These are phyloP conservation scores for Plasmodium gaboni DNA, from an alignment of 169 alveolate species.

Conservation along the genomic window DNA sequence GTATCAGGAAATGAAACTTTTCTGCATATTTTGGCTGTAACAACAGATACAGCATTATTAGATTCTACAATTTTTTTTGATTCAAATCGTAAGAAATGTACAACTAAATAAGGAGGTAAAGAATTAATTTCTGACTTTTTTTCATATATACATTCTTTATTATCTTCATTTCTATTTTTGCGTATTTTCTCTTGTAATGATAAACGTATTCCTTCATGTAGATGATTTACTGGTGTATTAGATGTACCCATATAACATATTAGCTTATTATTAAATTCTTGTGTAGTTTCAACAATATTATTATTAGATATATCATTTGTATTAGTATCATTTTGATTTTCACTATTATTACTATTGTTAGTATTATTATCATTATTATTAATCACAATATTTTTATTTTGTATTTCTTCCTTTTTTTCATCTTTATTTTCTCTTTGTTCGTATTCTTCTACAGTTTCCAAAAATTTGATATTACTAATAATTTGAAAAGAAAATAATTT, in stretches of 20 bases:
- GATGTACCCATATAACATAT: conserved; percentile 91
- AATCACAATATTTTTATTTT: not conserved
- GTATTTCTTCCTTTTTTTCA: not conserved
- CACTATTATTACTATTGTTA: no score
- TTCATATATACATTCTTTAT: conserved; percentile 89
- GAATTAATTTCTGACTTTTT: conserved; percentile 89
- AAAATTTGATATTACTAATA: conserved; percentile 24
- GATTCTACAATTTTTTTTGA: conserved; percentile 92
- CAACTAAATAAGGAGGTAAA: conserved; percentile 94
- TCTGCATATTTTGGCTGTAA: conserved; percentile 95
- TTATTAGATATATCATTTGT: no score
- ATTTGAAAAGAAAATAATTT: conserved; percentile 49
- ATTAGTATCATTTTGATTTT: no score
- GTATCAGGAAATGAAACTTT: conserved; percentile 94
- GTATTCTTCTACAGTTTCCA: conserved; percentile 13
- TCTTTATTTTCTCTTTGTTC: not conserved
- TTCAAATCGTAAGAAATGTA: conserved; percentile 96
- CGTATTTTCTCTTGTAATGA: conserved; percentile 91
- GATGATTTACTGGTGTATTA: conserved; percentile 89
- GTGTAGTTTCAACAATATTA: conserved; percentile 14
- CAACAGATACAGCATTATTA: conserved; percentile 92
- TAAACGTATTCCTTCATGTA: conserved; percentile 93
- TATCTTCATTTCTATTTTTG: conserved; percentile 87
- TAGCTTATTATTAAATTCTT: conserved; percentile 62
- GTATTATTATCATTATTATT: not conserved